A percentile compares a stretch with the other conserved stretches of the same genome.
Conservation (phyloP, 176 grass and related monocot species). For the Stipa capillata region DNA sequence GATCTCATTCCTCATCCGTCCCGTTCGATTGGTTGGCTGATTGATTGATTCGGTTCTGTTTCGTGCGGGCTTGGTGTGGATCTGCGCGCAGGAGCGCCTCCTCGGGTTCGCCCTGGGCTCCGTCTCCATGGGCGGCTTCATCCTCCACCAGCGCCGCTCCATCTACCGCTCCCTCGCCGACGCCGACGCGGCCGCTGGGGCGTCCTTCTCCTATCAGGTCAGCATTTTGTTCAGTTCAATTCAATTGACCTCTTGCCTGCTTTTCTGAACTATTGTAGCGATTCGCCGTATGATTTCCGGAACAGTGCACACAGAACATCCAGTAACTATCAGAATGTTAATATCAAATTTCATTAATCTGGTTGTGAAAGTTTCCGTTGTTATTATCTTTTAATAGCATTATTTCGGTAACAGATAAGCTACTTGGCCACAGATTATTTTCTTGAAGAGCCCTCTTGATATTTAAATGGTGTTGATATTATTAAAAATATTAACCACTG, state of each 20-base stretch:
- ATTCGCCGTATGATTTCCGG: background rate
- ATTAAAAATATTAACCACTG: background rate
- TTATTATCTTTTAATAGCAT: background rate
- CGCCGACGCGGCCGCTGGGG: background rate
- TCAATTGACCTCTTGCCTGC: background rate
- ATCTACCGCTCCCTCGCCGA: constrained; percentile 41
- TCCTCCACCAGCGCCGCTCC: constrained; percentile 43
- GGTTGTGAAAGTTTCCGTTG: background rate
- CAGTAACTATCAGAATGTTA: background rate
- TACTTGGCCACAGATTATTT: background rate
- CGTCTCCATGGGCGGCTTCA: constrained; percentile 41
- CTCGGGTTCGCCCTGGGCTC: constrained; percentile 44
- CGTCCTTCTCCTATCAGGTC: constrained; percentile 26
- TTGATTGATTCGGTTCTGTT: constrained; percentile 6
- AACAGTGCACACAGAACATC: background rate
- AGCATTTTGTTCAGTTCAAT: background rate
- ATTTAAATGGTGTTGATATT: background rate
- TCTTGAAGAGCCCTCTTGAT: background rate
- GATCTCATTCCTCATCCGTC: background rate
- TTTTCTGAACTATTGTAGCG: background rate
- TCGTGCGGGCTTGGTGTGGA: constrained; percentile 11
- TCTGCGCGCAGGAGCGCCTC: constrained; percentile 43
- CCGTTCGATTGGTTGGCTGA: background rate
- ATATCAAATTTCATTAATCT: background rate
- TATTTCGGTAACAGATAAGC: background rate